Evolutionary conservation across 2,329 filamentous ascomycete species (phyloP).

Genomic region (Fusarium oxysporum): DNA sequence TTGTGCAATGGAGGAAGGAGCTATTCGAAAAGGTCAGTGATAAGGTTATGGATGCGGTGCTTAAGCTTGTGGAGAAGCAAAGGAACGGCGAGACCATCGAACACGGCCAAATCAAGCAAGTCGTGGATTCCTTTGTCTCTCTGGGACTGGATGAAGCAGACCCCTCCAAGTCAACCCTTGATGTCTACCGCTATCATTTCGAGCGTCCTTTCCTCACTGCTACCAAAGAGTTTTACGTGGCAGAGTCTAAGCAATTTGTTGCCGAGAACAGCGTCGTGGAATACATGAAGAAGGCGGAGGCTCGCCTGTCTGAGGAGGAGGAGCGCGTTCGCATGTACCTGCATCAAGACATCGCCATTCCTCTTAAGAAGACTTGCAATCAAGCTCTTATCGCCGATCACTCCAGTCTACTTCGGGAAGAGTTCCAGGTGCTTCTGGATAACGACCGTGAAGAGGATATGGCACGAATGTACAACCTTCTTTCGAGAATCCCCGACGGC

Average conservation of each 20-base stretch:
- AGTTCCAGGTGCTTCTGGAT: conserved; percentile 94
- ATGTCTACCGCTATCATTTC: conserved; percentile 93
- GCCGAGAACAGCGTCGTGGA: conserved; percentile 98
- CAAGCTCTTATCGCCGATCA: conserved; percentile 91
- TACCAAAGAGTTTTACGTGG: conserved; percentile 87
- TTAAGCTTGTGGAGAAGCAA: conserved; percentile 97
- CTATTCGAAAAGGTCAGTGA: conserved; percentile 86
- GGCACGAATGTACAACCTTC: conserved; percentile 92
- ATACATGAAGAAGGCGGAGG: conserved; percentile 99
- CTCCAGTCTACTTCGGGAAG: conserved; percentile 85
- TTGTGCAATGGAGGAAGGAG: conserved; percentile 94
- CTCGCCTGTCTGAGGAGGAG: conserved; percentile 90
- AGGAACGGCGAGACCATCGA: conserved; percentile 98
- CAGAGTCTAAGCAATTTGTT: conserved; percentile 93
- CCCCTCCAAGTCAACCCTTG: conserved; percentile 91
- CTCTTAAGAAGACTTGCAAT: conserved; percentile 89
- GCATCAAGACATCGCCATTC: conserved; percentile 86
- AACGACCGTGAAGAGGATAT: conserved; percentile 96
- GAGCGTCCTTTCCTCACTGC: conserved; percentile 91
- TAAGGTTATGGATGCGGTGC: conserved; percentile 94
- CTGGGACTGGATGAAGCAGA: conserved; percentile 94
- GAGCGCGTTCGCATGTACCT: conserved; percentile 92
- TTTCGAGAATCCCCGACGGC: conserved; percentile 90
- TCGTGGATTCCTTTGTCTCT: conserved; percentile 96
- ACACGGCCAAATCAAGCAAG: conserved; percentile 94